Evolutionary conservation across 1,284 basidiomycete species (phyloP), one percentile per base, ranked within the genome.

Genomic region (Agaricales sp.): DNA sequence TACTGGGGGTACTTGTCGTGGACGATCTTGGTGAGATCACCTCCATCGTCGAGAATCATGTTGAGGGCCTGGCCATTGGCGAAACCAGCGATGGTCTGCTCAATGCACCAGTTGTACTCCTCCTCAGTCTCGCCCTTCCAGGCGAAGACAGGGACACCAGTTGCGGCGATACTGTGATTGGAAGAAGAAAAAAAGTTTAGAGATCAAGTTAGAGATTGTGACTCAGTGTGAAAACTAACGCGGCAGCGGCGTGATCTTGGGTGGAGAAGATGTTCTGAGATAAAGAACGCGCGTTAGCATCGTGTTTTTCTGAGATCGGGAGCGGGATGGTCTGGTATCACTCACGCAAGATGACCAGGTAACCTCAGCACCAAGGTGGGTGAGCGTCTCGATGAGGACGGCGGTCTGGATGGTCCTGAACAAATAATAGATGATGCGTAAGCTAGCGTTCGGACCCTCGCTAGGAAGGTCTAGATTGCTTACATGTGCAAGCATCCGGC

Each of bases 121-220:
- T 98, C 95, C 68, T 99, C 96, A 51, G 94, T 96, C 77, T 99
- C 95, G 54, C 96, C 96, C 77, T 99, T 99, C 95, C 95, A 99
- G 55, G 95, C 96, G 65, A 85, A 99, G 63, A 99, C 95, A 58
- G 95, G 95, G 50, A 99, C 90, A 60, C 95, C 95, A 54, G 96
- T 96, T 21, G 94, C 95, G 55, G 95, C 95, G 59, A 99, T 98
- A 59, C 86, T 86, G 57, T 51, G 16, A 44, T 46, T 18, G 18
- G 46, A 25, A 47, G 19, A 52, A 35, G 22, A 53, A 49, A 25
- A 52, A 23, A 35, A 16, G 23, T 21, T 6, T 18, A 38, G 39
- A 19, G 20, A 38, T 23, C 18, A 47, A 26, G 18, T 46, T 38
- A 51, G 24, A 30, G 24, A n/a, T n/a, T n/a, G n/a, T n/a, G n/a